Base-by-base conservation (phyloP, 768 basidiomycete genomes). In the Hericium erinaceus region DNA sequence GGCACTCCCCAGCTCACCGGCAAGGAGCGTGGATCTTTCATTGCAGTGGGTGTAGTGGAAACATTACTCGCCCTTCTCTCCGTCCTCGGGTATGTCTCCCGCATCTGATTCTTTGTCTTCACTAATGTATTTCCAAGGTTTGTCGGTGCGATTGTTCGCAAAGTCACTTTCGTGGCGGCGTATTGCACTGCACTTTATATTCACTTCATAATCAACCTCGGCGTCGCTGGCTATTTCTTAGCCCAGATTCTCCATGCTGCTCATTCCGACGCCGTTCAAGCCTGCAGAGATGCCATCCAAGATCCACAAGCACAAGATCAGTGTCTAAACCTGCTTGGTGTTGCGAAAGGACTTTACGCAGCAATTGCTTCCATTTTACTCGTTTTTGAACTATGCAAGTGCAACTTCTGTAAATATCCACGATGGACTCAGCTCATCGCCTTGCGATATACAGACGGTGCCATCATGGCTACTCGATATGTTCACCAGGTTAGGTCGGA, bases 111-210 rank as follows among this genome's bases (percentile, higher is more conserved):
- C 57, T 33, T 57, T 51, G 39, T 26, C 39, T 39, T 48, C 11
- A 41, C 12, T 55, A 39, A 48, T 51, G 59, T 33, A 39, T 37
- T 8, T 40, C 37, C 44, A 46, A 87, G 85, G 18, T 78, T 87
- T 55, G 74, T 83, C 37, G 85, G 85, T n/a, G 77, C 76, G 0
- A 72, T 85, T 55, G 78, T 80, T 41, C 79, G 80, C 64, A 85
- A 85, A 64, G 82, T 82, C 68, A 64, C 73, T 2, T 83, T 87
- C 63, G 74, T 82, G 52, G 76, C 75, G 64, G 73, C 75, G 51
- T 84, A 84, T 63, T 71, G 78, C 10, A 79, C 80, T 66, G 77
- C 79, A 66, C 70, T 82, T 65, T 80, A 81, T 71, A 60, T 76
- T 61, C 81, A 85, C 69, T 77, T 84, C 65, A 41, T 80, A 61